Base-by-base conservation (phyloP, 345 rosid species). In the Laguncularia racemosa region DNA sequence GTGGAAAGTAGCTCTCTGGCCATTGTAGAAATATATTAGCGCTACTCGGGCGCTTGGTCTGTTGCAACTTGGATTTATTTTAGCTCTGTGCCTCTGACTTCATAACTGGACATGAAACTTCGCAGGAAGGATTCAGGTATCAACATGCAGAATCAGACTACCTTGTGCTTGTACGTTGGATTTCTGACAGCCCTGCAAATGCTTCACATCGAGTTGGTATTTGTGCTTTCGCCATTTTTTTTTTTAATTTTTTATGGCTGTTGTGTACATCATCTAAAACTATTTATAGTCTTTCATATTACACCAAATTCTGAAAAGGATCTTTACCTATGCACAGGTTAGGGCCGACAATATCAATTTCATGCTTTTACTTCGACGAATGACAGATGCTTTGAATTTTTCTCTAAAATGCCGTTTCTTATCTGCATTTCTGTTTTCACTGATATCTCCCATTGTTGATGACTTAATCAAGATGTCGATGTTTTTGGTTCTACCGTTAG, bases 131-230 rank as follows among this genome's bases (percentile, higher is more conserved):
- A 13, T 67, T 67, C 23, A 48, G 60, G 51, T 67, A 60, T 44
- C 71, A 67, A 11, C 71, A 67, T 26, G 71, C 71, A 1, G 71
- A 67, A 63, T 67, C 89, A 40, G 73, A 78, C 44, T 91, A 85
- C 71, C 50, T 91, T 66, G 87, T 91, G 97, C 79, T 91, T 26
- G 91, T 83, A 3, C 23, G 62, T 15, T 91, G 97, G 97, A 70
- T 87, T 58, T 57, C 83, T 44, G 15, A 65, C 0, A 62, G 66
- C 7, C 20, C 96, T 14, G 58, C 46, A 49, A 84, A 87, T 62
- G 95, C 97, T 57, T 75, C 95, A 15, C 95, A 90, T 69, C 63
- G 85, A 23, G 82, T 87, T 2, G 93, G 93, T 48, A 60, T 87
- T 20, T 86, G 89, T 60, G 93, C 91, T 43, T 77, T 90, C 58